Conservation (phyloP, 768 basidiomycete species). For the Leccinum ochraceum region DNA sequence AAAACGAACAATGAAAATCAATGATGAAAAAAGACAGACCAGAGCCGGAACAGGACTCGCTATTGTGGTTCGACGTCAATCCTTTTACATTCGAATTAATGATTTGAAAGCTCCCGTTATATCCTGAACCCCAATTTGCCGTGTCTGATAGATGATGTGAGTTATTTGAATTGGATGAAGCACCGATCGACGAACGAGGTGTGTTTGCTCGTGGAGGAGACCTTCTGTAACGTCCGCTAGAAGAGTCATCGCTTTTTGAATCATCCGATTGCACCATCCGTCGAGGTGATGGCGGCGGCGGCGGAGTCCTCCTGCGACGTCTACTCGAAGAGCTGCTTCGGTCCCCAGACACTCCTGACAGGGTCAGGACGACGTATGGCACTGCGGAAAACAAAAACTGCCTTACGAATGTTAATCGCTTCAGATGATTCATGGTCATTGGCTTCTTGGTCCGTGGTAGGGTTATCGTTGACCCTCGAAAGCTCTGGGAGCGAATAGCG, state of each 20-base stretch:
- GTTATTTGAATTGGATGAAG: not conserved
- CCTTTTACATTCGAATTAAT: not conserved
- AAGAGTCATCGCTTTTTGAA: no score
- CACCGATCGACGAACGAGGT: not conserved
- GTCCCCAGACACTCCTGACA: slow-evolving; percentile 1
- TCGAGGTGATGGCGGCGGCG: not conserved
- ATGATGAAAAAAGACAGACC: slow-evolving; percentile 8
- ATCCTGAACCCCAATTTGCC: not conserved
- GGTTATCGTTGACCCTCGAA: not conserved
- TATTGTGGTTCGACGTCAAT: slow-evolving; percentile 10
- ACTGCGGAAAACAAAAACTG: not conserved
- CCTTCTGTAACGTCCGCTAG: no score
- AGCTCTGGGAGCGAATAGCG: not conserved
- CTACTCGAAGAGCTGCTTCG: not conserved
- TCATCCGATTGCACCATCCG: no score
- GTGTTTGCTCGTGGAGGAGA: no score
- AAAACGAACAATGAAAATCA: not conserved
- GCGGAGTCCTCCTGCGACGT: slow-evolving; percentile 4
- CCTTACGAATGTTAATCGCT: slow-evolving; percentile 7
- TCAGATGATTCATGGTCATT: not conserved
- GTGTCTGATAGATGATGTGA: not conserved
- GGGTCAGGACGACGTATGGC: not conserved
- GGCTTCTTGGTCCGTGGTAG: not conserved
- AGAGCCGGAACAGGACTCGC: slow-evolving; percentile 6
- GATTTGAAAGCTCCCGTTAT: not conserved